Evolutionary conservation across 805 yeast genomes (phyloP).

Genomic region (Wickerhamomyces ciferrii): DNA sequence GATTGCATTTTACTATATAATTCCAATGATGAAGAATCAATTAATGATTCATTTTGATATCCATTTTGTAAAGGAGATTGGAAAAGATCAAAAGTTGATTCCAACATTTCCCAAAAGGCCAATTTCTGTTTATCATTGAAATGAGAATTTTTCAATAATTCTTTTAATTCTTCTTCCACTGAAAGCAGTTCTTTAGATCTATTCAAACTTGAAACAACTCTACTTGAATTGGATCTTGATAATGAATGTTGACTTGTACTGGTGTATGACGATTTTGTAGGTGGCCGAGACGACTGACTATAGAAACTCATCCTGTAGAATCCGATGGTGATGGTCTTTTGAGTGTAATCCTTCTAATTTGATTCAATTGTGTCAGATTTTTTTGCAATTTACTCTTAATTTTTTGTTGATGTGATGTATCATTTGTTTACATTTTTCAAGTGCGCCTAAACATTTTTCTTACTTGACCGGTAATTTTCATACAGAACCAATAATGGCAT

Average conservation of each 20-base stretch:
- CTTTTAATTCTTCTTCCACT: slow-evolving; percentile 23
- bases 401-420: neutral
- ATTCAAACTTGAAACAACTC: slow-evolving; percentile 11
- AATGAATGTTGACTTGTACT: neutral
- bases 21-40: slow-evolving; percentile 21
- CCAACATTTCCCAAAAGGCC: slow-evolving; percentile 17
- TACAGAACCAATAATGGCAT: neutral
- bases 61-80: slow-evolving; percentile 14
- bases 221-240: neutral
- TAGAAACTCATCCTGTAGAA: neutral
- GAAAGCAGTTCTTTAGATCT: slow-evolving; percentile 26
- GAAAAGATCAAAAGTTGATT: slow-evolving; percentile 22
- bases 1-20: slow-evolving; percentile 27
- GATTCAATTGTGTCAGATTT: neutral
- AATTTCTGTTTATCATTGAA: slow-evolving; percentile 10
- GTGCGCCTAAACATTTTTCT: neutral
- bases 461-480: neutral
- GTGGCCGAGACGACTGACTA: neutral
- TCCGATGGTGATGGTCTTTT: neutral
- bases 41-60: slow-evolving; percentile 12
- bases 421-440: neutral
- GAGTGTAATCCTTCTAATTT: neutral
- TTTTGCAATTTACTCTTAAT: no score
- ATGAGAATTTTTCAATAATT: slow-evolving; percentile 16
- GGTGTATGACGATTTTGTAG: neutral